Base-by-base conservation (phyloP, 495 filamentous ascomycete genomes). In the Platismatia glauca region DNA sequence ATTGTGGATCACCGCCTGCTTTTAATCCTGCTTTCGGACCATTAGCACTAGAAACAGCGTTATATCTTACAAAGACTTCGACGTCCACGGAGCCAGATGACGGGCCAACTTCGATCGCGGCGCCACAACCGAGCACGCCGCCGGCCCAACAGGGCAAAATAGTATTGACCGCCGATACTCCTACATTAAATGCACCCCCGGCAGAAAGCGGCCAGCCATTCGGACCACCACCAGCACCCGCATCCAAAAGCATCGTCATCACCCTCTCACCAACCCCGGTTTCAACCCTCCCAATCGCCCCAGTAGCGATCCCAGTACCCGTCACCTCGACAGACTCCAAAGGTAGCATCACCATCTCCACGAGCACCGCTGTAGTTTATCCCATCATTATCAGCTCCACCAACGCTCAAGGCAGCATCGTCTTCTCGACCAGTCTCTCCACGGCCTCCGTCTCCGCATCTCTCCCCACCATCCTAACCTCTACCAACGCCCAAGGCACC, bases 11-110 rank as follows among this genome's bases (percentile, higher is more conserved):
- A 13, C 1, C 8, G 18, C 31, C 0, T 27, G 0, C 0, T 43
- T 64, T 57, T 31, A 22, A n/a, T n/a, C n/a, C n/a, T n/a, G n/a
- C n/a, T n/a, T n/a, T 20, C 2, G 9, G 2, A 12, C 46, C 62
- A 2, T 2, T 5, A 15, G 62, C 12, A 6, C 15, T 55, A 18
- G 0, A 60, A 27, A 48, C 62, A 57, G 63, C 57, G 7, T 56
- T 60, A 18, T 64, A 60, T 38, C 57, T 64, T 31, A 64, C 63
- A 15, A 38, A 31, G 16, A 64, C 57, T 8, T 60, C 57, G 27
- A 64, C 63, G 18, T 64, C 63, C 7, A 48, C 39, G 33, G 63
- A 59, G 33, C 22, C 57, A 15, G 63, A 53, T 20, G 16, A 22
- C 16, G 35, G 3, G 34, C 35, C 44, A 16, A 48, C 59, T 55